Evolutionary conservation across 1,284 basidiomycete genomes (phyloP).

Genomic region (Puccinia polysora): DNA sequence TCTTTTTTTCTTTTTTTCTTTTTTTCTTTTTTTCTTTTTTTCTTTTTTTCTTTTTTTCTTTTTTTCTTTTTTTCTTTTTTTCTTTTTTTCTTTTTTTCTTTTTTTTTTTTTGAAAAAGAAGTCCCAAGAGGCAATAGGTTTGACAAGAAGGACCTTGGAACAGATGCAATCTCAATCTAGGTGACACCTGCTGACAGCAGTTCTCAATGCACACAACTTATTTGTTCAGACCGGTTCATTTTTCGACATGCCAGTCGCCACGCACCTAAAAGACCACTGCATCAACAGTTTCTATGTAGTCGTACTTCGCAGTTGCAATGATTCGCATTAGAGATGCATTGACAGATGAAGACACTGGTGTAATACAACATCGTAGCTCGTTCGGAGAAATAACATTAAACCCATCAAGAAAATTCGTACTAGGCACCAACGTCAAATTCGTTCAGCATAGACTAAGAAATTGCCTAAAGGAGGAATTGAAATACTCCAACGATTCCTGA

Average conservation of each 20-base stretch:
- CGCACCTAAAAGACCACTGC: too few species aligned
- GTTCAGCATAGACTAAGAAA: background rate
- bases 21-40: background rate
- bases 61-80: background rate
- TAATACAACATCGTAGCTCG: background rate
- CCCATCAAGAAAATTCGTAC: too few species aligned
- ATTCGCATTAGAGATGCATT: background rate
- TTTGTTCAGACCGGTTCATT: too few species aligned
- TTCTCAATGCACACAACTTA: too few species aligned
- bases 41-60: background rate
- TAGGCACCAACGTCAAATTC: background rate
- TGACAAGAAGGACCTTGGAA: background rate
- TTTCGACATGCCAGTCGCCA: too few species aligned
- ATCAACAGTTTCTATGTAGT: too few species aligned
- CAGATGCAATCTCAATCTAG: background rate
- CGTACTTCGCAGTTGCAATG: too few species aligned
- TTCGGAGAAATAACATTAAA: too few species aligned
- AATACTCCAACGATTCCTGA: background rate
- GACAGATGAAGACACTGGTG: background rate
- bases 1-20: background rate
- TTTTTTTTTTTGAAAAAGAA: conserved; percentile 1
- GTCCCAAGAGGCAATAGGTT: background rate
- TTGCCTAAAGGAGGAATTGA: background rate
- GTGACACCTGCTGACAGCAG: background rate
- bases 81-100: background rate